phyloP scores from a whole-genome alignment of 2,329 filamentous ascomycete genomes.

The Colletotrichum theobromicola region DNA sequence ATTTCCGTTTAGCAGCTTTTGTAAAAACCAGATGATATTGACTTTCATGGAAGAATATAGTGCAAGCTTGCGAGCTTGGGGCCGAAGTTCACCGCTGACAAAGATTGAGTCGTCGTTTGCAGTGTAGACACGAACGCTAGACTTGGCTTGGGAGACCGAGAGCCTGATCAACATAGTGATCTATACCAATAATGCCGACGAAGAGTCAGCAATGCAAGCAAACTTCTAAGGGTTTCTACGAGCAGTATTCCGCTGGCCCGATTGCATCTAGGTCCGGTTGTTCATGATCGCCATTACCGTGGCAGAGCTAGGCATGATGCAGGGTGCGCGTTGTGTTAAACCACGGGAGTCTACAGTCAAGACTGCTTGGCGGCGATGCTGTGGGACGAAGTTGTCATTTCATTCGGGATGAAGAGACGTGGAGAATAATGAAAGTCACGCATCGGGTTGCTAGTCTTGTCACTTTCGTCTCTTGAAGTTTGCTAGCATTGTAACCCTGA shows the following conservation, averaged over 20 bases:
- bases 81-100: background rate
- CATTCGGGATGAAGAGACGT: background rate
- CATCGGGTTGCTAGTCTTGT: background rate
- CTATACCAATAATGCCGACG: background rate
- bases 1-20: background rate
- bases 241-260: accelerated
- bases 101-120: background rate
- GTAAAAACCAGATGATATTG: background rate
- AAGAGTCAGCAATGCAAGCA: background rate
- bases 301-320: background rate
- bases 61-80: background rate
- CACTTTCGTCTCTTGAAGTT: background rate
- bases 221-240: background rate
- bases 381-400: background rate
- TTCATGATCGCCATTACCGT: background rate
- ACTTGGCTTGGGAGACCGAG: background rate
- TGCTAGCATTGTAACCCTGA: background rate
- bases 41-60: background rate
- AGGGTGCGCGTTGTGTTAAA: background rate
- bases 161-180: background rate
- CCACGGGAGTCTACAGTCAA: background rate
- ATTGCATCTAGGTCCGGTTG: background rate
- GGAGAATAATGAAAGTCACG: background rate
- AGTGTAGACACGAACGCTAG: background rate
- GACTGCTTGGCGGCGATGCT: too few species aligned